Evolutionary conservation across 2,329 filamentous ascomycete genomes (phyloP).

Genomic region (Diaporthe australafricana): DNA sequence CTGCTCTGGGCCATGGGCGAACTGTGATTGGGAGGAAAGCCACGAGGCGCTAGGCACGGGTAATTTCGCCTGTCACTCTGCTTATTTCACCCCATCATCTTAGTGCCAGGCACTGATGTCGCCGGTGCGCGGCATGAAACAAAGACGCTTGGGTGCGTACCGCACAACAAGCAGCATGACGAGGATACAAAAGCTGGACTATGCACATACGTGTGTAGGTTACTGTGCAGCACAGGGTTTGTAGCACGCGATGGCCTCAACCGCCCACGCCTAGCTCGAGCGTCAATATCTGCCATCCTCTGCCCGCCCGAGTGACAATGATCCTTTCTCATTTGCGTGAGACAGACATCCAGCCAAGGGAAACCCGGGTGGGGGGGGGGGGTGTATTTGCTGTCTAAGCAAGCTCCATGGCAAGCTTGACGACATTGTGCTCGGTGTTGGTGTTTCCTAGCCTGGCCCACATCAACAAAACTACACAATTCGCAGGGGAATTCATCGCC

Average conservation of each 20-base stretch:
- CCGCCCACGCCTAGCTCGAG: neutral
- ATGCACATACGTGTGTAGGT: neutral
- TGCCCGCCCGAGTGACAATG: neutral
- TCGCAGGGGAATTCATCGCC: too few relatives aligned
- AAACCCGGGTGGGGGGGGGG: neutral
- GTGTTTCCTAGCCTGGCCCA: too few relatives aligned
- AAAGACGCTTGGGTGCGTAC: neutral
- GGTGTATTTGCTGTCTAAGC: too few relatives aligned
- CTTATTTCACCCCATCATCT: neutral
- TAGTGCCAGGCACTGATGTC: neutral
- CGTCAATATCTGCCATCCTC: neutral
- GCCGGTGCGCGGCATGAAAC: conserved; percentile 6
- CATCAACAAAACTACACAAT: too few relatives aligned
- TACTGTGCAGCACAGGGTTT: neutral
- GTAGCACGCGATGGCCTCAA: neutral
- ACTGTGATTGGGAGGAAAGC: conserved; percentile 31
- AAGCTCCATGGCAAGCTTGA: neutral
- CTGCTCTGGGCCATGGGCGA: neutral
- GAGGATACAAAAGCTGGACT: neutral
- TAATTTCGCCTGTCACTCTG: conserved; percentile 35
- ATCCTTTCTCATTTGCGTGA: neutral
- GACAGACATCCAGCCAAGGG: neutral
- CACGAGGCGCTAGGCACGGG: conserved; percentile 23
- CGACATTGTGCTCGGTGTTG: neutral
- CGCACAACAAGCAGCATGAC: neutral